Evolutionary conservation across 345 rosid genomes (phyloP).

Genomic region (Gossypium turneri): DNA sequence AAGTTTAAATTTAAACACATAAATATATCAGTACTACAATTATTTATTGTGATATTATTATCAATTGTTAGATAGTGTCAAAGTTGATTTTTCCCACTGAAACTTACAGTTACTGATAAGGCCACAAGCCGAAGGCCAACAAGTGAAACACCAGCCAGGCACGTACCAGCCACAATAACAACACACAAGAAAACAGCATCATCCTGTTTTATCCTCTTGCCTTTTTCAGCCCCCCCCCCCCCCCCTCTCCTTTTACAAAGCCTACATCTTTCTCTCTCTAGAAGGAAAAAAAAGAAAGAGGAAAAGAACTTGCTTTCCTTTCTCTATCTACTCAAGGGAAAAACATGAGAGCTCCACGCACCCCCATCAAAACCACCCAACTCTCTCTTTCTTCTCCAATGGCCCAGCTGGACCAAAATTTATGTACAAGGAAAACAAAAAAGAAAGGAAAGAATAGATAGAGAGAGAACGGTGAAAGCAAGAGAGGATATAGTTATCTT

Average conservation of each 20-base stretch:
- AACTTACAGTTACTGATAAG: neutral
- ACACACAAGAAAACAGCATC: conserved; percentile 29
- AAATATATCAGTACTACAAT: too few relatives aligned
- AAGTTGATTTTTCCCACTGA: too few relatives aligned
- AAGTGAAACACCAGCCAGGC: conserved; percentile 18
- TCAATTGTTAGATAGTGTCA: too few relatives aligned
- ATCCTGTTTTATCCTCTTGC: conserved; percentile 22
- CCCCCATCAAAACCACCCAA: conserved; percentile 20
- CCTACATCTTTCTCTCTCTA: conserved; percentile 1
- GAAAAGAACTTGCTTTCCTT: neutral
- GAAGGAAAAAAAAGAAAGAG: neutral
- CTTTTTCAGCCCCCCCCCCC: conserved; percentile 5
- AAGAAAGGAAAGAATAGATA: conserved; percentile 10
- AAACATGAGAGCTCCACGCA: conserved; percentile 28
- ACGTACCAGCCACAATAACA: conserved; percentile 7
- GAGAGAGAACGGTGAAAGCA: conserved; percentile 13
- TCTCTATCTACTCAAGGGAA: conserved; percentile 17
- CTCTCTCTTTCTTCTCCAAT: conserved; percentile 32
- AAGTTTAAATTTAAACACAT: neutral
- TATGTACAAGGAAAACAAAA: conserved; percentile 23
- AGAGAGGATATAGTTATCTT: conserved; percentile 22
- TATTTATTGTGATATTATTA: too few relatives aligned
- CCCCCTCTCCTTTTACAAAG: neutral
- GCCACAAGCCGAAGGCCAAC: conserved; percentile 18
- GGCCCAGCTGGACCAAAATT: conserved; percentile 65